phyloP scores from a whole-genome alignment of 805 yeast species.

The Pichia membranifaciens region DNA sequence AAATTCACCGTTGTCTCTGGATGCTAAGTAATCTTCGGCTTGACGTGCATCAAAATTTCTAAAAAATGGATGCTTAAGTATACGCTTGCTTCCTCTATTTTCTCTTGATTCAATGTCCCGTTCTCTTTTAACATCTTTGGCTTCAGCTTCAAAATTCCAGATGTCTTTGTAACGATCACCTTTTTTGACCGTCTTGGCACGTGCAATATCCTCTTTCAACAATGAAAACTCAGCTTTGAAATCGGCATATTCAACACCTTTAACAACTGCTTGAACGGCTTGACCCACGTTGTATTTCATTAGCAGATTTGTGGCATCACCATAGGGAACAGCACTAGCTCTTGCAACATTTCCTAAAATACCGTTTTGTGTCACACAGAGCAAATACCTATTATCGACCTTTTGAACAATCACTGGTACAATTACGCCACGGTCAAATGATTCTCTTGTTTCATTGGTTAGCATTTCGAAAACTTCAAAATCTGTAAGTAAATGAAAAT shows the following conservation, averaged over 20 bases:
- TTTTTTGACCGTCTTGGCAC: constrained; percentile 41
- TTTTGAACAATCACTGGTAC: constrained; percentile 70
- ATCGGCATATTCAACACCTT: constrained; percentile 62
- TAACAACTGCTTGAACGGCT: constrained; percentile 78
- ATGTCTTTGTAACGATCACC: constrained; percentile 48
- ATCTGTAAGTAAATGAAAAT: constrained; percentile 57
- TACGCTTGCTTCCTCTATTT: constrained; percentile 63
- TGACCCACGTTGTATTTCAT: constrained; percentile 55
- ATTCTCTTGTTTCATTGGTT: constrained; percentile 76
- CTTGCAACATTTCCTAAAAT: constrained; percentile 35
- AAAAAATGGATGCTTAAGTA: constrained; percentile 88
- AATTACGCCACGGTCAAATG: constrained; percentile 62
- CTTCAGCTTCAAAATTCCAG: constrained; percentile 80
- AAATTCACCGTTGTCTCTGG: constrained; percentile 83
- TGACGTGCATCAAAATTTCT: constrained; percentile 75
- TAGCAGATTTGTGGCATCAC: constrained; percentile 37
- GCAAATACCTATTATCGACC: constrained; percentile 41
- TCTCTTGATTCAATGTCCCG: constrained; percentile 56
- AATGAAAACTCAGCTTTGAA: constrained; percentile 72
- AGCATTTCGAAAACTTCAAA: constrained; percentile 80
- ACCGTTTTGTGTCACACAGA: constrained; percentile 50
- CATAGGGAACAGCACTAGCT: constrained; percentile 36
- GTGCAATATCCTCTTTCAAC: constrained; percentile 56
- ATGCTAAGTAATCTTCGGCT: constrained; percentile 90
- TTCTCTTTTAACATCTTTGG: constrained; percentile 54